A percentile compares a stretch with the other conserved stretches of the same genome.
Conservation (phyloP, 2,329 filamentous ascomycete species). For the Neopestalotiopsis sp. region DNA sequence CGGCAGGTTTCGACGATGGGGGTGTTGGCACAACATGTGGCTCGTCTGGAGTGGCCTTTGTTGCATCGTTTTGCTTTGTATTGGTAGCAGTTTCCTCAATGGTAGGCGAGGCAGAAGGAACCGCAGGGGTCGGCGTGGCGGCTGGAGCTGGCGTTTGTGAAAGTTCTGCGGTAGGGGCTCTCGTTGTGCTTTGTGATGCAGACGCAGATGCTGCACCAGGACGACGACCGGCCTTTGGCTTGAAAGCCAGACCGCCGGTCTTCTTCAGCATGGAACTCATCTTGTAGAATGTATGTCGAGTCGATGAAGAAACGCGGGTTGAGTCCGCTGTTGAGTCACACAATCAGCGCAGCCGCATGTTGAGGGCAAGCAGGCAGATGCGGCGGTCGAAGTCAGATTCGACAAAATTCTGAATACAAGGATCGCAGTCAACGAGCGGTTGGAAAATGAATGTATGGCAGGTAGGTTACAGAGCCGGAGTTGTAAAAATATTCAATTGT, state of each 20-base stretch:
- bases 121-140: conserved; percentile 22
- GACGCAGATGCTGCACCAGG: conserved; percentile 40
- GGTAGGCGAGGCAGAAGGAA: neutral
- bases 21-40: conserved; percentile 29
- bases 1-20: conserved; percentile 18
- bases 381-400: neutral
- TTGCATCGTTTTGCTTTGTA: conserved; percentile 11
- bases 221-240: conserved; percentile 68
- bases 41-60: conserved; percentile 16
- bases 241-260: conserved; percentile 66
- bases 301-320: neutral
- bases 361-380: neutral
- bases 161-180: conserved; percentile 30
- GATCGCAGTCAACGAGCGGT: neutral
- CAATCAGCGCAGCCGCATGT: conserved; percentile 4
- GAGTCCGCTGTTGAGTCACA: conserved; percentile 17
- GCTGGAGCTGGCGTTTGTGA: conserved; percentile 27
- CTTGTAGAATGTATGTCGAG: conserved; percentile 34
- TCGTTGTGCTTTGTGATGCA: conserved; percentile 29
- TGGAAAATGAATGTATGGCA: neutral
- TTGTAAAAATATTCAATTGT: neutral
- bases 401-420: neutral
- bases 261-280: conserved; percentile 76
- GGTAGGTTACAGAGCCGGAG: neutral
- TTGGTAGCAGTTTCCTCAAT: neutral